Evolutionary conservation across 2,329 filamentous ascomycete species (phyloP).

Genomic region (Diaporthe helianthi): DNA sequence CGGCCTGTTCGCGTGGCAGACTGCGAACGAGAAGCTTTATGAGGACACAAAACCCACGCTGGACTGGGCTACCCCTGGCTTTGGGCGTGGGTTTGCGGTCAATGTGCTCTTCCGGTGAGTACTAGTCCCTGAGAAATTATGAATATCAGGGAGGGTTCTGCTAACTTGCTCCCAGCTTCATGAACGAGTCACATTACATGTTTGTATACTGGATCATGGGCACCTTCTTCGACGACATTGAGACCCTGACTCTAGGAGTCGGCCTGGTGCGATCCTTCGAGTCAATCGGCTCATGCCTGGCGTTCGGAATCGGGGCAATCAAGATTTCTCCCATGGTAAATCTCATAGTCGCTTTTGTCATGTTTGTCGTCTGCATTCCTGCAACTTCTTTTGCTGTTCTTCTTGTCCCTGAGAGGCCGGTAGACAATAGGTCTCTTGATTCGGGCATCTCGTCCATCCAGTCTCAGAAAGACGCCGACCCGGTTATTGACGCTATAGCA

Average conservation of each 20-base stretch:
- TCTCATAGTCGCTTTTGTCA: constrained; percentile 54
- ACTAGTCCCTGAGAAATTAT: accelerated
- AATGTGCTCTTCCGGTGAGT: constrained; percentile 54
- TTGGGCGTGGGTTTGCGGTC: constrained; percentile 54
- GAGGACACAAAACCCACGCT: constrained; percentile 48
- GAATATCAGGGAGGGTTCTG: too few species aligned
- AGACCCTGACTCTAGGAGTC: constrained; percentile 57
- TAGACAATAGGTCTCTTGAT: constrained; percentile 36
- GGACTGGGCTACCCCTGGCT: constrained; percentile 53
- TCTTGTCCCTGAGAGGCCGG: constrained; percentile 47
- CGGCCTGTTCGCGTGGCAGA: constrained; percentile 54
- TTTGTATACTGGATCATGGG: constrained; percentile 60
- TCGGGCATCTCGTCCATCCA: neutral
- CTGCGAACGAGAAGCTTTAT: constrained; percentile 56
- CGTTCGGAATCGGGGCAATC: constrained; percentile 56
- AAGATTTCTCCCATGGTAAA: constrained; percentile 56
- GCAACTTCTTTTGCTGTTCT: constrained; percentile 46
- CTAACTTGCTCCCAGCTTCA: constrained; percentile 44
- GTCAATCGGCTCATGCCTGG: constrained; percentile 53
- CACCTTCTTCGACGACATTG: constrained; percentile 57
- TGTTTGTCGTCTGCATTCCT: constrained; percentile 53
- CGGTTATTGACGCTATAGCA: constrained; percentile 28
- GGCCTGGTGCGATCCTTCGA: constrained; percentile 57
- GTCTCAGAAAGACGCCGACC: constrained; percentile 29
- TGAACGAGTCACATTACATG: constrained; percentile 60